Conservation (phyloP, 805 yeast species). For the Myxozyma nipponensis region DNA sequence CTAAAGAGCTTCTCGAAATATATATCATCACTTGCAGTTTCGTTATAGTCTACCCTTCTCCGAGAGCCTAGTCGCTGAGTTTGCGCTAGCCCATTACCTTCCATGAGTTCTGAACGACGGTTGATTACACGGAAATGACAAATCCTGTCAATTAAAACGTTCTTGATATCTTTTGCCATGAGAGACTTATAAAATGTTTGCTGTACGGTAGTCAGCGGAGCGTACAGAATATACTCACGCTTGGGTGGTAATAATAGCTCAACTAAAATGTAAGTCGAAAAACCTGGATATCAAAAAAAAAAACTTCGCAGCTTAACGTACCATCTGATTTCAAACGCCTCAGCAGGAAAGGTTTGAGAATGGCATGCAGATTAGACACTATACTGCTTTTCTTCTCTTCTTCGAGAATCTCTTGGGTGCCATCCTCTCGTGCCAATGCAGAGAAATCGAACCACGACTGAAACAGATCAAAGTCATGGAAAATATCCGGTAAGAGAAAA, state of each 20-base stretch:
- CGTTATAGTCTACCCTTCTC: background rate
- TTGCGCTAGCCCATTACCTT: background rate
- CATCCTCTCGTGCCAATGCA: constrained; percentile 38
- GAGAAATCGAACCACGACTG: constrained; percentile 91
- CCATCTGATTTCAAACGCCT: constrained; percentile 69
- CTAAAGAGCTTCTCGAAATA: background rate
- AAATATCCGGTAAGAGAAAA: constrained; percentile 87
- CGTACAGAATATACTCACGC: constrained; percentile 79
- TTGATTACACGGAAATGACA: constrained; percentile 23
- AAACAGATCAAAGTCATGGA: constrained; percentile 82
- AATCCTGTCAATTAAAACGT: constrained; percentile 34
- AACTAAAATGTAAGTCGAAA: constrained; percentile 41
- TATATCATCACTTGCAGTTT: background rate
- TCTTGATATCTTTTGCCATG: constrained; percentile 41
- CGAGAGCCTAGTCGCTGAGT: background rate
- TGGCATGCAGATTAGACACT: constrained; percentile 76
- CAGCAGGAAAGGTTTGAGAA: constrained; percentile 80
- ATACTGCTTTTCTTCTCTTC: constrained; percentile 56
- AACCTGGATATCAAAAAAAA: background rate
- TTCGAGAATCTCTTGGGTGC: constrained; percentile 51
- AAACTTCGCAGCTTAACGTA: background rate
- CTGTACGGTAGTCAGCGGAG: constrained; percentile 63
- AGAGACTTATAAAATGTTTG: constrained; percentile 53
- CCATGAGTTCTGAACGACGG: background rate
- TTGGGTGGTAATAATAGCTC: constrained; percentile 73